Conservation (phyloP, 257 asterid genomes). For the Fraxinus cuspidata region DNA sequence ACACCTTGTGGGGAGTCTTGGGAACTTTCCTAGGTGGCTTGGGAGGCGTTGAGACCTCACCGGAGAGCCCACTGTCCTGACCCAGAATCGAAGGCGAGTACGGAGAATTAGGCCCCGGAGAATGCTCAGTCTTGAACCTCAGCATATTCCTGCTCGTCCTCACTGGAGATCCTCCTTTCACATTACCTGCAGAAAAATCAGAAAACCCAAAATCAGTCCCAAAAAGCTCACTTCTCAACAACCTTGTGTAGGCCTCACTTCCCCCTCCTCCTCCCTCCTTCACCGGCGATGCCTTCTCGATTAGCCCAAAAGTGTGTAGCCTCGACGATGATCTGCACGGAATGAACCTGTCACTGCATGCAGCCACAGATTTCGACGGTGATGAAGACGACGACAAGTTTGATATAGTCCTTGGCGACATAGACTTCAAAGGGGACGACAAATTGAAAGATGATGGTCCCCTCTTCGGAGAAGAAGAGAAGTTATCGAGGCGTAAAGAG, state of each 20-base stretch:
- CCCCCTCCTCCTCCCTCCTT: conserved; percentile 72
- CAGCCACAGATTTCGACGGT: conserved; percentile 57
- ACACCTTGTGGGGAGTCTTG: conserved; percentile 94
- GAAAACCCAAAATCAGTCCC: conserved; percentile 82
- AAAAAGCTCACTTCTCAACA: conserved; percentile 81
- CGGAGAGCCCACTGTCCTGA: conserved; percentile 47
- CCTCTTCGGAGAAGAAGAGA: conserved; percentile 33
- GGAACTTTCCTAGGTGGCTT: conserved; percentile 97
- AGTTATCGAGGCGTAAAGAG: conserved; percentile 61
- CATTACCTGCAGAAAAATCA: conserved; percentile 79
- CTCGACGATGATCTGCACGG: conserved; percentile 98
- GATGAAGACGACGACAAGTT: conserved; percentile 78
- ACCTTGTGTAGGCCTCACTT: conserved; percentile 77
- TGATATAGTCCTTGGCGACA: conserved; percentile 92
- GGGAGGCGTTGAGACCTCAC: conserved; percentile 74
- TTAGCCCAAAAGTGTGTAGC: conserved; percentile 89
- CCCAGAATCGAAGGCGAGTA: conserved; percentile 81
- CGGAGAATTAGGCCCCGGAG: conserved; percentile 76
- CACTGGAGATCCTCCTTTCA: conserved; percentile 58
- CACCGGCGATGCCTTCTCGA: conserved; percentile 76
- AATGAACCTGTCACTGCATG: conserved; percentile 89
- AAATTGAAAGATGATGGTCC: conserved; percentile 17
- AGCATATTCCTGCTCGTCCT: conserved; percentile 91
- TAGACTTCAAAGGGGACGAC: conserved; percentile 74
- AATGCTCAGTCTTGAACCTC: conserved; percentile 86